Evolutionary conservation across 225 moss, liverwort and hornwort species (phyloP), one percentile per base, ranked within the genome.

Genomic region (Sphagnum tenellum): DNA sequence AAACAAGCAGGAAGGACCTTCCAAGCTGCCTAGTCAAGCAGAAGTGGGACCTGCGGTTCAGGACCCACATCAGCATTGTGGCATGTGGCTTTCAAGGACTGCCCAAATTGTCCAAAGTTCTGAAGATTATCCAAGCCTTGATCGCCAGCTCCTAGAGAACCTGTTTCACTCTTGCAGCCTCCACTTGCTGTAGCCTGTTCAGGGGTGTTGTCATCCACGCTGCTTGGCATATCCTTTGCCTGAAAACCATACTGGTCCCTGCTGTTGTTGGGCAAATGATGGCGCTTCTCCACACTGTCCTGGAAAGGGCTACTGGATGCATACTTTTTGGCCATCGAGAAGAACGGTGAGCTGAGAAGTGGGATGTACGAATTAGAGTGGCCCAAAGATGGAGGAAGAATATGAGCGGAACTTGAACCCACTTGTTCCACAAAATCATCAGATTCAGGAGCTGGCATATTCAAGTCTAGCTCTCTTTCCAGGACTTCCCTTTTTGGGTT

Each of bases 1-100:
- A 51, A 57, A 63, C 63, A 71, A 58, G 46, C 59, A 56, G 29
- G 60, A 45, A 46, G 53, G 11, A 44, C 45, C 59, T 54, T 55
- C 12, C 48, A 55, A 59, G 60, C 51, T 55, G 71, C 48, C 55
- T 72, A 50, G 62, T 78, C 74, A 90, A 53, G 90, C 94, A 64
- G 90, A 88, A 64, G 88, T 94, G 55, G 94, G 90, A 68, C 86
- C 29, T 89, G 52, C 85, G 86, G 64, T 88, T 90, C 4, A 86
- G 74, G 67, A 88, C 84, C 46, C 86, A 74, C 61, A 90, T 73
- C 78, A 93, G 77, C 74, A 78, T 75, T 45, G 69, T 65, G 11
- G 86, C 86, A 65, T 86, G 88, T 8, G 87, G 78, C 82, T 89
- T 89, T 66, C 75, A 71, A 69, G 83, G 89, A 64, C 73, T 77